Evolutionary conservation across 169 alveolate genomes (phyloP).

Genomic region (Plasmodium inui): DNA sequence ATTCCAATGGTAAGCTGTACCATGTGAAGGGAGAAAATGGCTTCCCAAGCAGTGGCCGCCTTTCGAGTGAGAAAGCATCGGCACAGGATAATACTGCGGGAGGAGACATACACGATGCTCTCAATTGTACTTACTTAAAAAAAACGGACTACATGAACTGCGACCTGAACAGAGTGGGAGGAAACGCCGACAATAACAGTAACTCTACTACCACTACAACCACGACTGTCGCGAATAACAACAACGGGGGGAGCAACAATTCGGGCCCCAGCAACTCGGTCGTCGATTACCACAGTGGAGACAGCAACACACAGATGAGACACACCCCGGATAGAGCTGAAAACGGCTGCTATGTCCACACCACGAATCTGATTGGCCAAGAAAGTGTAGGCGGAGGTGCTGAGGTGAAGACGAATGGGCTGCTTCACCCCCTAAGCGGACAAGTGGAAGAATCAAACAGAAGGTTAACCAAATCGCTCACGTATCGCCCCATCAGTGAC

Average conservation of each 20-base stretch:
- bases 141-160: not conserved
- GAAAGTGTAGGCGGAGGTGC: not conserved
- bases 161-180: not conserved
- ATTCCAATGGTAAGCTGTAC: not conserved
- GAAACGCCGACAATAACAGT: not conserved
- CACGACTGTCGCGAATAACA: not conserved
- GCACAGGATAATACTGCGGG: not conserved
- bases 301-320: not conserved
- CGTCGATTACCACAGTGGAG: not conserved
- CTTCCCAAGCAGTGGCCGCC: not conserved
- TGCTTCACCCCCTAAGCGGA: not conserved
- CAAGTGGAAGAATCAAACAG: not conserved
- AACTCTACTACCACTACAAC: constrained; percentile 28
- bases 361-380: not conserved
- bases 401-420: not conserved
- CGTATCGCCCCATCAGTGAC: not conserved
- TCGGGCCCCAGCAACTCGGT: not conserved
- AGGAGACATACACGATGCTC: not conserved
- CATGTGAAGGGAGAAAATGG: not conserved
- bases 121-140: not conserved
- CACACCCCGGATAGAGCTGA: not conserved
- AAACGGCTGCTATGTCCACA: not conserved
- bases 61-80: not conserved
- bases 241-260: not conserved
- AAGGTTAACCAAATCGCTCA: not conserved